A percentile compares a stretch with the other conserved stretches of the same genome.
Evolutionary conservation across 345 rosid genomes (phyloP).

Genomic region (Lumnitzera littorea): DNA sequence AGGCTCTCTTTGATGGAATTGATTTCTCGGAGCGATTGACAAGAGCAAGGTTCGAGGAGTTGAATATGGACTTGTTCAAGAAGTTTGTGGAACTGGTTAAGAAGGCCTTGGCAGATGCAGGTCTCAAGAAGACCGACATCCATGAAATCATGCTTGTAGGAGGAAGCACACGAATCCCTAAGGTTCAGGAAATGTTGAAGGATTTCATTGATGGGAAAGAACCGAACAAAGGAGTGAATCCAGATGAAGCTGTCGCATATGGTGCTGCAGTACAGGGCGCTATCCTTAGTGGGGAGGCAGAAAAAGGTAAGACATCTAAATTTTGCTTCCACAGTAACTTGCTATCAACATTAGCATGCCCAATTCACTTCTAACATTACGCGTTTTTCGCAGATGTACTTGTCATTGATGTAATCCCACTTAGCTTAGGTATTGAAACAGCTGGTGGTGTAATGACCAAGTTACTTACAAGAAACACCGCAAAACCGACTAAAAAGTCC

Average conservation of each 20-base stretch:
- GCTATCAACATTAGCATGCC: too few species aligned
- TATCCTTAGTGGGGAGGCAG: conserved; percentile 12
- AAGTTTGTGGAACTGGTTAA: conserved; percentile 25
- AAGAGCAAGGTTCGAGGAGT: conserved; percentile 23
- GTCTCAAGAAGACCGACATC: conserved; percentile 9
- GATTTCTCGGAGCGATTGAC: conserved; percentile 18
- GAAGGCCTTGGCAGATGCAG: conserved; percentile 20
- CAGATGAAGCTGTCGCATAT: conserved; percentile 22
- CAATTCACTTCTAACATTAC: too few species aligned
- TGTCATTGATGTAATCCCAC: not conserved
- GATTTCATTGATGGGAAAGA: conserved; percentile 19
- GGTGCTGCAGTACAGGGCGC: conserved; percentile 21
- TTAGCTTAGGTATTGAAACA: conserved; percentile 9
- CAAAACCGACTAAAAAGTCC: conserved; percentile 18
- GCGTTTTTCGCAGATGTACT: not conserved
- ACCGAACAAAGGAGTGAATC: conserved; percentile 13
- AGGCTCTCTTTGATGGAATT: conserved; percentile 19
- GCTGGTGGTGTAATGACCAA: conserved; percentile 15
- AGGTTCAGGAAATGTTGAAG: conserved; percentile 21
- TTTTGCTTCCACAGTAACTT: not conserved
- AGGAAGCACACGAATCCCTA: conserved; percentile 22
- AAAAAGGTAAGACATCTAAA: not conserved
- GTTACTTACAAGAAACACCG: conserved; percentile 14
- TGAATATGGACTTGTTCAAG: conserved; percentile 24
- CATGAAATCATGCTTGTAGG: conserved; percentile 20